phyloP scores from a whole-genome alignment of 2,329 filamentous ascomycete genomes.

The Pseudocercospora pini-densiflorae region DNA sequence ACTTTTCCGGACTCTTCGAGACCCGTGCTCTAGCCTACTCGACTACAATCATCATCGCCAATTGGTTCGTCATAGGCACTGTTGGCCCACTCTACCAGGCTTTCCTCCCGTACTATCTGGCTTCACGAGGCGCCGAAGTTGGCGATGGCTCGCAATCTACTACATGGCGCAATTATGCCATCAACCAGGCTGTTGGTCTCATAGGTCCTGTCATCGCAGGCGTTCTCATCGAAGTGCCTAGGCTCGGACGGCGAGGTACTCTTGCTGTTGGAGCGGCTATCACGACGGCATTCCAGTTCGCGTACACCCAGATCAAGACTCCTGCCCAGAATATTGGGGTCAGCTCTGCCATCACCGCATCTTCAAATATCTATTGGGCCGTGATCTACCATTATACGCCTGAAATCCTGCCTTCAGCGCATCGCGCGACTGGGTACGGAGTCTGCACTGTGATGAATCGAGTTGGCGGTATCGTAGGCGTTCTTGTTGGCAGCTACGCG shows the following conservation, averaged over 20 bases:
- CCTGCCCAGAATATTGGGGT: conserved; percentile 33
- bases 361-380: conserved; percentile 67
- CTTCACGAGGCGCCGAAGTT: conserved; percentile 19
- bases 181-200: conserved; percentile 70
- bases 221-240: conserved; percentile 29
- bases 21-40: conserved; percentile 30
- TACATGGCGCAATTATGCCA: conserved; percentile 73
- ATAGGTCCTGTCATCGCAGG: conserved; percentile 61
- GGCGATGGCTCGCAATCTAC: conserved; percentile 51
- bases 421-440: conserved; percentile 65
- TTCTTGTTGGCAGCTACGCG: conserved; percentile 34
- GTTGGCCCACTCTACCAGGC: conserved; percentile 87
- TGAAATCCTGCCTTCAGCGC: conserved; percentile 73
- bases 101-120: conserved; percentile 83
- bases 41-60: conserved; percentile 31
- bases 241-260: conserved; percentile 32
- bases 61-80: conserved; percentile 60
- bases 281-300: conserved; percentile 34
- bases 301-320: conserved; percentile 36
- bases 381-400: conserved; percentile 78
- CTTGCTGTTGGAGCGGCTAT: conserved; percentile 30
- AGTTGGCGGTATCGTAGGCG: conserved; percentile 33
- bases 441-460: conserved; percentile 34
- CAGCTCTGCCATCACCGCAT: conserved; percentile 29
- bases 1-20: conserved; percentile 33